phyloP scores from a whole-genome alignment of 257 asterid species.

The Forsythia suspensa region DNA sequence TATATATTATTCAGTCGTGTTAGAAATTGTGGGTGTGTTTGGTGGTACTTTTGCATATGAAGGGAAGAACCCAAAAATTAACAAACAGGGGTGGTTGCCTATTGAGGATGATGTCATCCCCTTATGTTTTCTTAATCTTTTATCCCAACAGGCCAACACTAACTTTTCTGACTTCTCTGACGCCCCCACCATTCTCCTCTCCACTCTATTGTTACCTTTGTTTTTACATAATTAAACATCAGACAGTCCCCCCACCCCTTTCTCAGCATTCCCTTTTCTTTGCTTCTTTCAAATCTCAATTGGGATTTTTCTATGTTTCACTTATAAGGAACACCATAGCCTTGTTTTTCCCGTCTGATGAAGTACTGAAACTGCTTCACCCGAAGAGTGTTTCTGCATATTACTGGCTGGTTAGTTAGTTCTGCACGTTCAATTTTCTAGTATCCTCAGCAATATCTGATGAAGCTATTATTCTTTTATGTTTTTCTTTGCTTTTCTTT shows the following conservation, averaged over 20 bases:
- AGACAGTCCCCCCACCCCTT: background rate
- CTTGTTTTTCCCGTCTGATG: constrained; percentile 26
- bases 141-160: constrained; percentile 9
- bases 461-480: background rate
- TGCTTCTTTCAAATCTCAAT: constrained; percentile 3
- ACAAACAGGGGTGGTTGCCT: constrained; percentile 29
- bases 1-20: no score
- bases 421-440: background rate
- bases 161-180: constrained; percentile 30
- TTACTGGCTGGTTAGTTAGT: constrained; percentile 16
- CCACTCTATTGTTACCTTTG: constrained; percentile 7
- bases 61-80: constrained; percentile 14
- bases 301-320: background rate
- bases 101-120: constrained; percentile 26
- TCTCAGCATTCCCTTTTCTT: constrained; percentile 18
- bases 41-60: background rate
- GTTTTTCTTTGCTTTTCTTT: no score
- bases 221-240: constrained; percentile 38
- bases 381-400: constrained; percentile 10
- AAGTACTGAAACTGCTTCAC: constrained; percentile 15
- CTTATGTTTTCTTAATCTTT: constrained; percentile 8
- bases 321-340: constrained; percentile 13
- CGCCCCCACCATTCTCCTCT: constrained; percentile 35
- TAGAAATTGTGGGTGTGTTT: no score
- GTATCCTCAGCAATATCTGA: background rate